A percentile compares a stretch with the other conserved stretches of the same genome.
phyloP scores from a whole-genome alignment of 345 rosid genomes.

The Citrus maxima region DNA sequence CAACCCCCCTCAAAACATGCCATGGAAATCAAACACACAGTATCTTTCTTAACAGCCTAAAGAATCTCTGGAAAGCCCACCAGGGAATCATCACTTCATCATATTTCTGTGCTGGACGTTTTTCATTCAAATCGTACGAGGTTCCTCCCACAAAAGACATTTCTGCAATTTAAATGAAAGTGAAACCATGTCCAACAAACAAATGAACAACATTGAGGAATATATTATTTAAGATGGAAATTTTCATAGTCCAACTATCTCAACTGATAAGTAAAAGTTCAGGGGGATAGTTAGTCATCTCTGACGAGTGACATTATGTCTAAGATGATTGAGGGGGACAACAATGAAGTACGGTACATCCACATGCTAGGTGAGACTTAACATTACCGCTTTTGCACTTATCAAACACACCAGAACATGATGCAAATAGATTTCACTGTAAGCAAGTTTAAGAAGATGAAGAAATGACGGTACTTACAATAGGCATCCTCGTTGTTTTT shows the following conservation, averaged over 20 bases:
- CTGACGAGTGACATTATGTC: background rate
- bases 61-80: background rate
- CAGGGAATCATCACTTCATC: background rate
- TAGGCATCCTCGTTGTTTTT: conserved; percentile 69
- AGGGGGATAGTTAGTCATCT: background rate
- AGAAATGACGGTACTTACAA: conserved; percentile 45
- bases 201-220: too few relatives aligned
- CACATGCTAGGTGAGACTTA: background rate
- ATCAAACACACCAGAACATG: background rate
- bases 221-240: background rate
- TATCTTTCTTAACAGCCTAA: background rate
- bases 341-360: background rate
- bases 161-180: conserved; percentile 26
- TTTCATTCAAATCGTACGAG: conserved; percentile 28
- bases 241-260: background rate
- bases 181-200: background rate
- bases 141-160: conserved; percentile 40
- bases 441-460: conserved; percentile 6
- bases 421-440: background rate
- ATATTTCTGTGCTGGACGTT: background rate
- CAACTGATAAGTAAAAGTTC: background rate
- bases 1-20: conserved; percentile 4
- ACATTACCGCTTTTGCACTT: background rate
- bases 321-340: background rate
- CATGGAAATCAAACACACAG: background rate